A percentile compares a stretch with the other conserved stretches of the same genome.
These are phyloP conservation scores for Speleostelium caveatum DNA, from an alignment of 78 protist genomes.

Conservation along the genomic window DNA sequence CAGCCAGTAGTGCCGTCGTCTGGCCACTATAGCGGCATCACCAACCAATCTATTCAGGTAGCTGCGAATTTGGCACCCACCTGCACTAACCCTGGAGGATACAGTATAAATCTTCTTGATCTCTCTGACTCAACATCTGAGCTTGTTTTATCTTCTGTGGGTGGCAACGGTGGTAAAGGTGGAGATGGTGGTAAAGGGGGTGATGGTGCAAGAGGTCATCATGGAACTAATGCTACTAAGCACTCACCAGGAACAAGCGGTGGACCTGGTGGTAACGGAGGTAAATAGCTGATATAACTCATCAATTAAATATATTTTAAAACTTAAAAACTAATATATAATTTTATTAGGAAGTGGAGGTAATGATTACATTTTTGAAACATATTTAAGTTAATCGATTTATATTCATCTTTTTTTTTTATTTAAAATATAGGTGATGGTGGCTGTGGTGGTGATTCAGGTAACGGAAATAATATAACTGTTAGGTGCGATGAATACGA, in stretches of 20 bases:
- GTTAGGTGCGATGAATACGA: slow-evolving; percentile 15
- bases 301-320: no score
- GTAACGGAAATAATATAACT: slow-evolving; percentile 37
- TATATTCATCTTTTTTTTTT: no score
- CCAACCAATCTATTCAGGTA: neutral
- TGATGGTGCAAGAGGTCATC: slow-evolving; percentile 44
- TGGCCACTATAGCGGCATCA: no score
- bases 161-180: slow-evolving; percentile 82
- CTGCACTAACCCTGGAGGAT: neutral
- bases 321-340: neutral
- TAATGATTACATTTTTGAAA: no score
- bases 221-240: slow-evolving; percentile 49
- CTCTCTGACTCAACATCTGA: slow-evolving; percentile 28
- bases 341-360: neutral
- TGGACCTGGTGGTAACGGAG: slow-evolving; percentile 61
- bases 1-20: no score
- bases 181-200: slow-evolving; percentile 53
- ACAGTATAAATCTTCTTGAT: slow-evolving; percentile 2
- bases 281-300: neutral
- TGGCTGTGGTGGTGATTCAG: slow-evolving; percentile 60
- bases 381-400: no score
- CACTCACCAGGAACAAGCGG: slow-evolving; percentile 55
- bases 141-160: slow-evolving; percentile 28
- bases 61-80: no score
- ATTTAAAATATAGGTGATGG: slow-evolving; percentile 61